Percentiles rank a stretch among this genome's conserved stretches.
Evolutionary conservation across 768 basidiomycete genomes (phyloP).

Genomic region (Vishniacozyma victoriae): DNA sequence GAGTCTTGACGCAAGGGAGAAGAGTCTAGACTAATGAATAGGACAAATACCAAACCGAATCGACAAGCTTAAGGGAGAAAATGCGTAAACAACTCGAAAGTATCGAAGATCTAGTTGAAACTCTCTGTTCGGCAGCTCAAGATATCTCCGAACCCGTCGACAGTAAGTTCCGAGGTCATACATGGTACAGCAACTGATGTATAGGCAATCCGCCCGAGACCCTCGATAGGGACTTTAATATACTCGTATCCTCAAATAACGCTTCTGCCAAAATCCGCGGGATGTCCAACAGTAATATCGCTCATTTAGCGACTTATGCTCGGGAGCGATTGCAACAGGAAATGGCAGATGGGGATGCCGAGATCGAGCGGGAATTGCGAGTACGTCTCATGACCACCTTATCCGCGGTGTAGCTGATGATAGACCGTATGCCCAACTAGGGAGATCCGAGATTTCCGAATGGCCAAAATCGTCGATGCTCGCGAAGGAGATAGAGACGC

Average conservation of each 20-base stretch:
- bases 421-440: conserved; percentile 65
- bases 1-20: conserved; percentile 11
- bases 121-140: conserved; percentile 56
- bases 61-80: conserved; percentile 56
- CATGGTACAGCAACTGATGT: not conserved
- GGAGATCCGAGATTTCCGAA: conserved; percentile 67
- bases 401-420: not conserved
- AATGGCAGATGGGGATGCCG: conserved; percentile 49
- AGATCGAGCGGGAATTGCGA: conserved; percentile 67
- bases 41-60: conserved; percentile 59
- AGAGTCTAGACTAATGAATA: conserved; percentile 39
- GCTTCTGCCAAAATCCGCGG: conserved; percentile 50
- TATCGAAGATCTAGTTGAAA: conserved; percentile 61
- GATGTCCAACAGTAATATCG: conserved; percentile 44
- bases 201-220: conserved; percentile 44
- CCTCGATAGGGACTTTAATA: conserved; percentile 56
- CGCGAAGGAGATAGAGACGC: conserved; percentile 53
- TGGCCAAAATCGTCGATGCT: conserved; percentile 59
- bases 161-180: conserved; percentile 19
- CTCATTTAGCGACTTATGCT: conserved; percentile 30
- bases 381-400: conserved; percentile 50
- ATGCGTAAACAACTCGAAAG: conserved; percentile 55
- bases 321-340: conserved; percentile 12
- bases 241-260: conserved; percentile 58
- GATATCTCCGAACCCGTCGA: conserved; percentile 47